These are phyloP conservation scores for Beauveria varroae DNA, from an alignment of 2,329 filamentous ascomycete genomes.

Conservation along the genomic window DNA sequence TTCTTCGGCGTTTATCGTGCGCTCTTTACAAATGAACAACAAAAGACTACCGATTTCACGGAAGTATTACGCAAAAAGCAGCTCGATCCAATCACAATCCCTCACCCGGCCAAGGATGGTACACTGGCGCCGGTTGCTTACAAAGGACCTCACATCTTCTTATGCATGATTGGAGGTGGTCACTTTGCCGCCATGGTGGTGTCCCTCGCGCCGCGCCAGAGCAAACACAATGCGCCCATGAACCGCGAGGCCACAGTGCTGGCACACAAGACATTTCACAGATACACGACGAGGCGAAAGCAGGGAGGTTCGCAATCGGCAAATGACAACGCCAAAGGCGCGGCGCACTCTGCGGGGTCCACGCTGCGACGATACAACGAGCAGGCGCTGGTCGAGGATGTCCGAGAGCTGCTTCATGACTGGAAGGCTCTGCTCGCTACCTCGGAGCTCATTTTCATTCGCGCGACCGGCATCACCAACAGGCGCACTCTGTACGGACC, in stretches of 20 bases:
- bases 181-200: slow-evolving; percentile 98
- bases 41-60: slow-evolving; percentile 52
- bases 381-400: slow-evolving; percentile 79
- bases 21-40: slow-evolving; percentile 67
- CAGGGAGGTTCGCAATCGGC: slow-evolving; percentile 93
- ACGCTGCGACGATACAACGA: slow-evolving; percentile 91
- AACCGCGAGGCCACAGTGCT: slow-evolving; percentile 82
- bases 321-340: slow-evolving; percentile 89
- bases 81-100: slow-evolving; percentile 52
- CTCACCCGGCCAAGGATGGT: slow-evolving; percentile 50
- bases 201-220: slow-evolving; percentile 71
- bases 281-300: slow-evolving; percentile 92
- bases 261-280: slow-evolving; percentile 95
- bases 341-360: slow-evolving; percentile 88
- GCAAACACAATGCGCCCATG: slow-evolving; percentile 63
- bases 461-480: slow-evolving; percentile 82
- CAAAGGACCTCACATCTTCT: slow-evolving; percentile 77
- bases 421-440: slow-evolving; percentile 85
- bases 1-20: slow-evolving; percentile 82
- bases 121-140: slow-evolving; percentile 47
- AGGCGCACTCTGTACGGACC: slow-evolving; percentile 81
- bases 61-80: slow-evolving; percentile 71
- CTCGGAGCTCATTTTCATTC: slow-evolving; percentile 78
- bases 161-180: slow-evolving; percentile 97
- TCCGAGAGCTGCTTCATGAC: slow-evolving; percentile 69